phyloP scores from a whole-genome alignment of 768 basidiomycete genomes.

The Mrakia gelida region DNA sequence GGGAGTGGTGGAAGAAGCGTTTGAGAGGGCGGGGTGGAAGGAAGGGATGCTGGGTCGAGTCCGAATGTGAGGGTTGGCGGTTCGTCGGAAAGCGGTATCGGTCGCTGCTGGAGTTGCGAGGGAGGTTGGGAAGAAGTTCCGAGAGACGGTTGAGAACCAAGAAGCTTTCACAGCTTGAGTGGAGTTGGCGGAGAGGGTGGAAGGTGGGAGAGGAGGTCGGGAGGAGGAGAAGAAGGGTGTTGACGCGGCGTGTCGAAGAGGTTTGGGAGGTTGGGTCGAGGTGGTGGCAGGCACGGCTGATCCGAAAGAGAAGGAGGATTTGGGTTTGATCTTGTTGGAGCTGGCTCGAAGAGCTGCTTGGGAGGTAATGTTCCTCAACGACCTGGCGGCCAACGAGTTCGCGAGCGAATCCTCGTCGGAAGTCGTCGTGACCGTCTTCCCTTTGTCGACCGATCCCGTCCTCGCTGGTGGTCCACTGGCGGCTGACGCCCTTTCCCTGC shows the following conservation, averaged over 20 bases:
- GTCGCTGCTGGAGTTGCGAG: neutral
- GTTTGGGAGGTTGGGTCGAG: neutral
- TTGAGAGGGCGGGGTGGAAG: neutral
- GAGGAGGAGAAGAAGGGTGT: slow-evolving; percentile 4
- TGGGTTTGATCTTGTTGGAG: neutral
- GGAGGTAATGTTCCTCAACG: slow-evolving; percentile 1
- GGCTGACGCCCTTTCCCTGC: too few relatives aligned
- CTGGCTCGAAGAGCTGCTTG: neutral
- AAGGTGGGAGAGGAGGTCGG: neutral
- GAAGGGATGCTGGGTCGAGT: slow-evolving; percentile 1
- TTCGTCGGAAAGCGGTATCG: neutral
- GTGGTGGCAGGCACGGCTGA: neutral
- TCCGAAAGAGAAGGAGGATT: neutral
- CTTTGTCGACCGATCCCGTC: neutral
- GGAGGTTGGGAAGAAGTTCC: slow-evolving; percentile 1
- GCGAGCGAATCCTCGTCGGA: slow-evolving; percentile 1
- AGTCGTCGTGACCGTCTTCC: neutral
- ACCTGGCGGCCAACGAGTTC: neutral
- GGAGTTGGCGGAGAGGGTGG: neutral
- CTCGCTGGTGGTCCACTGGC: neutral
- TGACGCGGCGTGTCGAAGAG: neutral
- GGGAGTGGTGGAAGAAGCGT: neutral
- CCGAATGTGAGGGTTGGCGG: neutral
- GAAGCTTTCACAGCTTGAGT: neutral
- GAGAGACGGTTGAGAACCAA: slow-evolving; percentile 7